Base-by-base conservation (phyloP, 768 basidiomycete genomes). In the Candolleomyces efflorescens region DNA sequence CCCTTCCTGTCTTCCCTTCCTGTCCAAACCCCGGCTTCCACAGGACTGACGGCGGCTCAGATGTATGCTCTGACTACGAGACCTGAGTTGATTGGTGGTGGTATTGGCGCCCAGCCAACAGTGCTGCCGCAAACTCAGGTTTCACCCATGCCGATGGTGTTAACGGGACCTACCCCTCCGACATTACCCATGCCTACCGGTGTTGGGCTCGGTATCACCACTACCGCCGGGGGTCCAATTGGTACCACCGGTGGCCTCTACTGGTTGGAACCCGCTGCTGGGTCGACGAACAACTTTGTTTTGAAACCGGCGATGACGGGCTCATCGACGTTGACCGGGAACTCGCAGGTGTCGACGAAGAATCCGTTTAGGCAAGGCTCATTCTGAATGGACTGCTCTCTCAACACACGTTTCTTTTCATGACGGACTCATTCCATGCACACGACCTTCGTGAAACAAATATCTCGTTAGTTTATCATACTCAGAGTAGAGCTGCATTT, bases 311-410 rank as follows among this genome's bases (percentile, higher is more conserved):
- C 22, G 5, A 27, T 46, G 5, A 58, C 57, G 18, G 57, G 51
- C 11, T 58, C 57, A n/a, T 58, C 57, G 45, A 56, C 27, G 27
- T 27, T 51, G 49, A 51, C 49, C 13, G 27, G 13, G 23, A 22
- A 51, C 4, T 26, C 49, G 3, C 18, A 18, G 15, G 47, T 41
- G 26, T n/a, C 41, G 18, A 46, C 57, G 37, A 58, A 47, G 57
- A 58, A 58, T 32, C 57, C 57, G 2, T 58, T 58, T n/a, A 58
- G 57, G 51, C 47, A 32, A 23, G 20, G 9, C 32, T 43, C 41
- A 15, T 13, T 3, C 10, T 48, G 18, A 48, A 32, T 32, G 32
- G 7, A 26, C 17, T 48, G 5, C 18, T 43, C 17, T 20, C 3
- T 43, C 17, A 5, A 43, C 13, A 9, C 15, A 5, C 41, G 17